Conservation (phyloP, 768 basidiomycete genomes). For the Butyriboletus loyo region DNA sequence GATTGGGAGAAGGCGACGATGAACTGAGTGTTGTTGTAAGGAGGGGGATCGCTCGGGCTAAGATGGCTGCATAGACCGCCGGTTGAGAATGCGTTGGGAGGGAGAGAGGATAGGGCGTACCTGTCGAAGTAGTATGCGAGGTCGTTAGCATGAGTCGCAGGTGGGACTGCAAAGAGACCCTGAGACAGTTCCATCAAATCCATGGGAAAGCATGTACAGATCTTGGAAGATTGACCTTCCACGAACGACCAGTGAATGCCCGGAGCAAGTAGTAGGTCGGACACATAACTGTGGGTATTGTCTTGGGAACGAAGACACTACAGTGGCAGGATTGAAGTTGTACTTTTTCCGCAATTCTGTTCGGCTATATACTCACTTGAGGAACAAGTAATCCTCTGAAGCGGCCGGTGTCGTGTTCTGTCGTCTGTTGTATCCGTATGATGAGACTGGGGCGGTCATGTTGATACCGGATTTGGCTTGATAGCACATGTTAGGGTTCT, state of each 20-base stretch:
- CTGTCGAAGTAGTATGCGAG: slow-evolving; percentile 40
- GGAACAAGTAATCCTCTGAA: slow-evolving; percentile 35
- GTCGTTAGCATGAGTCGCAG: slow-evolving; percentile 33
- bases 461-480: slow-evolving; percentile 11
- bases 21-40: slow-evolving; percentile 29
- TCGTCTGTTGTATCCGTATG: slow-evolving; percentile 4
- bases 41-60: slow-evolving; percentile 3
- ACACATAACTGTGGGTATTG: slow-evolving; percentile 24
- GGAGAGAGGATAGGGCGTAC: background rate
- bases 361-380: slow-evolving; percentile 10
- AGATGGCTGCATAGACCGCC: background rate
- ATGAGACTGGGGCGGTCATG: slow-evolving; percentile 5
- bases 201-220: slow-evolving; percentile 13
- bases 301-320: slow-evolving; percentile 14
- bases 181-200: background rate
- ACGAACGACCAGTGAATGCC: slow-evolving; percentile 30
- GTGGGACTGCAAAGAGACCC: slow-evolving; percentile 33
- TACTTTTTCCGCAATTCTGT: too few relatives aligned
- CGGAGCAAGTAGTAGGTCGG: slow-evolving; percentile 33
- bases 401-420: background rate
- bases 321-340: background rate
- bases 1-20: slow-evolving; percentile 25
- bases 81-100: background rate
- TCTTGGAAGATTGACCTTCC: slow-evolving; percentile 28
- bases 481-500: slow-evolving; percentile 26